A percentile compares a stretch with the other conserved stretches of the same genome.
phyloP scores from a whole-genome alignment of 805 yeast species.

The Cyberlindnera bimundalis region DNA sequence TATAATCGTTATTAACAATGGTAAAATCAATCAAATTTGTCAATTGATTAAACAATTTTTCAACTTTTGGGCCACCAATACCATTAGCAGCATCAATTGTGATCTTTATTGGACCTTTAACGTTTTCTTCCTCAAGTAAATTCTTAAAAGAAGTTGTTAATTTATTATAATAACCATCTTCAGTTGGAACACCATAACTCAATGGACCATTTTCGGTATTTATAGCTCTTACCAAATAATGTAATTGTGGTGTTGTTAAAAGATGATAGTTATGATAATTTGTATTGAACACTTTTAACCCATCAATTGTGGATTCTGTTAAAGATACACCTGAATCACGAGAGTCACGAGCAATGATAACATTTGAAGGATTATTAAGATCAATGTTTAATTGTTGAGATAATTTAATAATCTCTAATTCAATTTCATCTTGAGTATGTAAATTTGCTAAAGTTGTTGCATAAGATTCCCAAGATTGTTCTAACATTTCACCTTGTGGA shows the following conservation, averaged over 20 bases:
- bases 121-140: constrained; percentile 34
- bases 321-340: constrained; percentile 78
- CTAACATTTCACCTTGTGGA: constrained; percentile 89
- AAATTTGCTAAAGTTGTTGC: constrained; percentile 84
- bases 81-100: constrained; percentile 94
- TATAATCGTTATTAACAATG: constrained; percentile 53
- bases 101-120: constrained; percentile 38
- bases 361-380: constrained; percentile 38
- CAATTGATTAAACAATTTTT: constrained; percentile 44
- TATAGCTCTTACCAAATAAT: constrained; percentile 70
- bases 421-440: constrained; percentile 41
- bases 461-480: constrained; percentile 73
- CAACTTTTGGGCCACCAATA: constrained; percentile 82
- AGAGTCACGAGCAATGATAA: constrained; percentile 82
- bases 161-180: constrained; percentile 67
- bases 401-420: constrained; percentile 35
- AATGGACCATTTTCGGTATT: constrained; percentile 48
- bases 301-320: constrained; percentile 54
- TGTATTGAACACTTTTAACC: constrained; percentile 50
- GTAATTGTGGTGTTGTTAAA: constrained; percentile 92
- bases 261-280: constrained; percentile 55
- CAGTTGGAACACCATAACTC: constrained; percentile 58
- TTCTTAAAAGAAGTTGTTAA: constrained; percentile 49
- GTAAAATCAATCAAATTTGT: constrained; percentile 38
- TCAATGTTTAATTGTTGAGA: constrained; percentile 44